Evolutionary conservation across 2,329 filamentous ascomycete species (phyloP).

Genomic region (Phoma sp.): DNA sequence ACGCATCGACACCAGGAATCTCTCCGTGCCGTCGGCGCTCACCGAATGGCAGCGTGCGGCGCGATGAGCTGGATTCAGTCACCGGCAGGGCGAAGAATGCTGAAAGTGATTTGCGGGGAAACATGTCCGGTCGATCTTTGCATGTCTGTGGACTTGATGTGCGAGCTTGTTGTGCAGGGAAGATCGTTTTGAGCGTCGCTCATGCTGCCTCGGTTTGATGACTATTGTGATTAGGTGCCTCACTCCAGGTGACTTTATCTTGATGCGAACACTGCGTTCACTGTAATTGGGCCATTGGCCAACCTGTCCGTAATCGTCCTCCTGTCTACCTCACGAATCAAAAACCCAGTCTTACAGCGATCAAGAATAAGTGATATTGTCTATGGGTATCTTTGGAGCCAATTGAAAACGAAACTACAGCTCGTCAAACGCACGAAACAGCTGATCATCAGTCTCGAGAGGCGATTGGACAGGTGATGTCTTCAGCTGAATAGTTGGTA

Average conservation of each 20-base stretch:
- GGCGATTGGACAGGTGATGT: slow-evolving; percentile 4
- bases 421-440: slow-evolving; percentile 35
- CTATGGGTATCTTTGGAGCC: slow-evolving; percentile 23
- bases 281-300: background rate
- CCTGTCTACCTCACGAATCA: background rate
- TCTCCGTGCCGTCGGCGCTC: background rate
- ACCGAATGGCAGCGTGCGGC: background rate
- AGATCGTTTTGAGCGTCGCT: background rate
- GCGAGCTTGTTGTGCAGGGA: slow-evolving; percentile 4
- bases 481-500: slow-evolving; percentile 8
- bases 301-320: slow-evolving; percentile 1
- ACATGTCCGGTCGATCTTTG: slow-evolving; percentile 2
- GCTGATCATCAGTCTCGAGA: slow-evolving; percentile 17
- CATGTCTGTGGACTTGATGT: background rate
- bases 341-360: background rate
- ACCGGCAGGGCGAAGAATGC: background rate
- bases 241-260: background rate
- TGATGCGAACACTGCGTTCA: slow-evolving; percentile 2
- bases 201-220: background rate
- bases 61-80: background rate
- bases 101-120: background rate
- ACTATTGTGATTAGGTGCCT: slow-evolving; percentile 3
- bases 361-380: slow-evolving; percentile 1
- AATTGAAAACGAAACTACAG: slow-evolving; percentile 18
- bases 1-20: background rate